phyloP scores from a whole-genome alignment of 345 rosid genomes.

The Aegle marmelos region DNA sequence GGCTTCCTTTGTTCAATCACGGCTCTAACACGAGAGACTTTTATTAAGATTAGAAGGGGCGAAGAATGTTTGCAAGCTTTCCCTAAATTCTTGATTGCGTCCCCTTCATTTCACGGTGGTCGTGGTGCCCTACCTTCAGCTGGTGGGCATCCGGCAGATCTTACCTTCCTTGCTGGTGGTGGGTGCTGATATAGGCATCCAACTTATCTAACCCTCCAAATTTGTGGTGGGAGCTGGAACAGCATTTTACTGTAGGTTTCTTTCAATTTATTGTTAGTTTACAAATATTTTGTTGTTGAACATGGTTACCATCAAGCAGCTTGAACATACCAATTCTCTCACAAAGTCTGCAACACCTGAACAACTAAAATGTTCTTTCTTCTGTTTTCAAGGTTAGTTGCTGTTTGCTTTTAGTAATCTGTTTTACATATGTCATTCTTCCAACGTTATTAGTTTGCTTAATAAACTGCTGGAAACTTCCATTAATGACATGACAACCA shows the following conservation, averaged over 20 bases:
- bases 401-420: neutral
- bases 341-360: constrained; percentile 13
- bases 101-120: constrained; percentile 46
- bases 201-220: neutral
- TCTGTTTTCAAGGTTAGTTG: constrained; percentile 31
- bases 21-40: constrained; percentile 29
- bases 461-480: neutral
- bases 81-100: constrained; percentile 38
- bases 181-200: constrained; percentile 27
- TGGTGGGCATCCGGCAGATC: constrained; percentile 43
- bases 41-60: constrained; percentile 26
- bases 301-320: constrained; percentile 28
- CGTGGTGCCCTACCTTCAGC: constrained; percentile 45
- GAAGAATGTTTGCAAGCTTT: constrained; percentile 22
- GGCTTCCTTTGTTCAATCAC: constrained; percentile 30
- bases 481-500: neutral
- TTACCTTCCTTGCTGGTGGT: constrained; percentile 44
- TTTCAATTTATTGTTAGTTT: neutral
- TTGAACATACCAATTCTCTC: constrained; percentile 12
- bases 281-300: constrained; percentile 4
- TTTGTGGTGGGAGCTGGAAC: neutral
- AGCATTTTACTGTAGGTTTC: constrained; percentile 1
- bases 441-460: neutral
- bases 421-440: neutral
- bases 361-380: constrained; percentile 11